Base-by-base conservation (phyloP, 768 basidiomycete genomes). In the Suillus lakei region DNA sequence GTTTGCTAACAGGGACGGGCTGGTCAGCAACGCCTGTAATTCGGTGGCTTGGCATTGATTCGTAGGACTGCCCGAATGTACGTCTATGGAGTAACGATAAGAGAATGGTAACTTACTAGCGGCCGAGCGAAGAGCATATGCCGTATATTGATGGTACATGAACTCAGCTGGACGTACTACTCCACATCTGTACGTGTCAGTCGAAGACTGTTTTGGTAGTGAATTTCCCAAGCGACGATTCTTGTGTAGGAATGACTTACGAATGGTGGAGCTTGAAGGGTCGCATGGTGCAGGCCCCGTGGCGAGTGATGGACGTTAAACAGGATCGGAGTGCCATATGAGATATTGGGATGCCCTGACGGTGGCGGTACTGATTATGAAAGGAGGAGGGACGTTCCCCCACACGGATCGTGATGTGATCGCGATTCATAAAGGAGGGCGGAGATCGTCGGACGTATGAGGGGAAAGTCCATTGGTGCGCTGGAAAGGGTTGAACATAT, bases 281-380 rank as follows among this genome's bases (percentile, higher is more conserved):
- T 41, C 58, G 58, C 15, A 41, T 41, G 26, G 39, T 59, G 41
- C 18, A 59, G 58, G 58, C 18, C 34, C 56, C 58, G 58, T 41
- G 56, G 38, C 56, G 58, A 41, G 26, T 30, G 9, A 56, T 38
- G 36, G 36, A 36, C n/a, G n/a, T 56, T n/a, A 58, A 18, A 4
- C 5, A 38, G 8, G 36, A 56, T 58, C 56, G 18, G 16, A 18
- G 16, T 26, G 16, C 36, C 36, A 58, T 39, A 18, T 26, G 56
- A 38, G 16, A 38, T 58, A 38, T 58, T 38, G n/a, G 34, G n/a
- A 23, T n/a, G 34, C 34, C 56, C 56, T 58, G 56, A 26, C 56
- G 13, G 56, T 58, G 36, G 55, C 55, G 36, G n/a, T 36, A 36
- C 56, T 26, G 55, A 10, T 38, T 28, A 26, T 39, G 36, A 56